phyloP scores from a whole-genome alignment of 805 yeast species.

The Cyberlindnera meyerae region DNA sequence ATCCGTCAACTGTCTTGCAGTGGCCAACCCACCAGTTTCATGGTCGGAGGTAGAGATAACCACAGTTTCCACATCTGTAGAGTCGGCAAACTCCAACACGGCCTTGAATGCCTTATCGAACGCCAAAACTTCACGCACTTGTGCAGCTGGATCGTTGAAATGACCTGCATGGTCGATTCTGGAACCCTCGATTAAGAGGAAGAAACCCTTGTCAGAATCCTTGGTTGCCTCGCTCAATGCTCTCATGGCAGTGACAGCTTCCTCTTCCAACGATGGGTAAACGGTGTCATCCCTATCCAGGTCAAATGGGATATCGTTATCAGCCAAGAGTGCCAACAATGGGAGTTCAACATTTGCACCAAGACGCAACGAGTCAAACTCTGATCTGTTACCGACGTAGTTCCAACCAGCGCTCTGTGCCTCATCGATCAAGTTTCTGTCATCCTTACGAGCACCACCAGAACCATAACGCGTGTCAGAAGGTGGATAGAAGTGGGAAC shows the following conservation, averaged over 20 bases:
- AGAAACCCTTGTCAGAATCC: conserved; percentile 78
- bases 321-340: conserved; percentile 69
- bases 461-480: conserved; percentile 28
- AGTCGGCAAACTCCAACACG: conserved; percentile 64
- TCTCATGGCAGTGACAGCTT: conserved; percentile 67
- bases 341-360: conserved; percentile 73
- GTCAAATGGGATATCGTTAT: conserved; percentile 78
- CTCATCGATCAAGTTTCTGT: conserved; percentile 58
- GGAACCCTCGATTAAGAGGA: conserved; percentile 83
- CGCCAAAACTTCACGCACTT: conserved; percentile 85
- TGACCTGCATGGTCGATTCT: conserved; percentile 96
- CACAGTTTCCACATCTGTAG: conserved; percentile 68
- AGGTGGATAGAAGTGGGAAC: conserved; percentile 70
- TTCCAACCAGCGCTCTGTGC: conserved; percentile 60
- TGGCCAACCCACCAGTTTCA: conserved; percentile 93
- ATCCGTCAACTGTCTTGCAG: conserved; percentile 68
- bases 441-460: conserved; percentile 65
- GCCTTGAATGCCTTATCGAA: conserved; percentile 78
- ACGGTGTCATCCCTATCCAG: conserved; percentile 59
- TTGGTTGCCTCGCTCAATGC: conserved; percentile 63
- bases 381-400: conserved; percentile 53
- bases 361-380: conserved; percentile 49
- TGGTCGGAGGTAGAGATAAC: conserved; percentile 86
- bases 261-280: conserved; percentile 77
- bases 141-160: conserved; percentile 90